Evolutionary conservation across 495 filamentous ascomycete species (phyloP), one percentile per base, ranked within the genome.

Genomic region (Hypoxylon subgilvum): DNA sequence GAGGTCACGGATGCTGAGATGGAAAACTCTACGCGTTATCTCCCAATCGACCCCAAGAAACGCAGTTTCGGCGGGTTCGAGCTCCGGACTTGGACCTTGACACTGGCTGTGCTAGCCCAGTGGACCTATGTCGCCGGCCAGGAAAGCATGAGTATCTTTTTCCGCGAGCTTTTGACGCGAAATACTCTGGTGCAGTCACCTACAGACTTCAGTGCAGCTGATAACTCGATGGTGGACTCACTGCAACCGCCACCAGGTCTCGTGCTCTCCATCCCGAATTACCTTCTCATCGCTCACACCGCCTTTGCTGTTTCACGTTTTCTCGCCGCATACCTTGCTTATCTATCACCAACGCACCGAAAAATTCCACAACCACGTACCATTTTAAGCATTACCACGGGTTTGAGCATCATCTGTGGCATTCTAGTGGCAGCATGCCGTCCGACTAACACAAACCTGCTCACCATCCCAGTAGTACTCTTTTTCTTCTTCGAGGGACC

Each of bases 111-210:
- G 7, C 47, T 86, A 28, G 80, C 86, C 10, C 88, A 92, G 65
- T 91, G 87, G 77, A 82, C 79, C n/a, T 91, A 91, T 66, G 82
- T 87, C 14, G 86, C 84, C 19, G 81, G 86, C 0, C 88, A 92
- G 63, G 86, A 88, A 58, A 85, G 80, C 28, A 85, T 87, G 70
- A 84, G 82, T 6, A 78, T 85, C 27, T 88, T 82, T 71, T 88
- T 90, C 72, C 78, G 82, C 59, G 50, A 46, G 35, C 61, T 82
- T 10, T 22, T 81, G n/a, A 60, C 58, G 72, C 76, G 42, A 71
- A 71, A 17, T 74, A 81, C 25, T 73, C 74, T 16, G 69, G 74
- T 54, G 45, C 65, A 10, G 73, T 67, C 23, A 72, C 74, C 82
- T 22, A 72, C 79, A 12, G 16, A 16, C 14, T 25, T 16, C 3